Conservation (phyloP, 2,329 filamentous ascomycete genomes). For the Colletotrichum destructivum region DNA sequence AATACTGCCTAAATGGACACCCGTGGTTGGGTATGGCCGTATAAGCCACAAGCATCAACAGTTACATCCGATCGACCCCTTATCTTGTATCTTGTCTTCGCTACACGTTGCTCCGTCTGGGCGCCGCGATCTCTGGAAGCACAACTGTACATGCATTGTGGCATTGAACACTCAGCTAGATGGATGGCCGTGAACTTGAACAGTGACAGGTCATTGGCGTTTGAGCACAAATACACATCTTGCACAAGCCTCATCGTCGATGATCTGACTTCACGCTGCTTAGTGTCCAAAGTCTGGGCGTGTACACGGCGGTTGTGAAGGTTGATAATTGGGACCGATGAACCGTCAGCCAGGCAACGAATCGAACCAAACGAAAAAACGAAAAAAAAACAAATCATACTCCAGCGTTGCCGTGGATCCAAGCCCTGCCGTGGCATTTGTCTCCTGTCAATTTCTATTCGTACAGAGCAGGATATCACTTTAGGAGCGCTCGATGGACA, state of each 20-base stretch:
- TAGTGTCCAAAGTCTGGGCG: accelerated
- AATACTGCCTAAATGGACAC: too few relatives aligned
- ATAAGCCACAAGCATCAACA: too few relatives aligned
- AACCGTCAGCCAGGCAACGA: background rate
- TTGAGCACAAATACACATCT: background rate
- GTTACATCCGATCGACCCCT: too few relatives aligned
- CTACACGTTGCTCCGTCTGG: too few relatives aligned
- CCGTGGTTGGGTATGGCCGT: too few relatives aligned
- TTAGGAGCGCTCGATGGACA: conserved; percentile 27
- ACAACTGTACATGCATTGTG: too few relatives aligned
- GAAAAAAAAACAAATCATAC: background rate
- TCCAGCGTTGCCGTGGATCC: background rate
- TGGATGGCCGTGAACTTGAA: background rate
- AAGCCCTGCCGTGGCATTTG: too few relatives aligned
- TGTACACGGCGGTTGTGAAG: too few relatives aligned
- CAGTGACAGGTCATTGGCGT: too few relatives aligned
- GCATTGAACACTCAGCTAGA: too few relatives aligned
- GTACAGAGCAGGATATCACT: background rate
- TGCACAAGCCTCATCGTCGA: background rate
- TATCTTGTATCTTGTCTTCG: too few relatives aligned
- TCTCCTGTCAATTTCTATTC: background rate
- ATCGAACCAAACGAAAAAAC: background rate
- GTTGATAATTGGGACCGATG: background rate
- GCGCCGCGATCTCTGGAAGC: too few relatives aligned
- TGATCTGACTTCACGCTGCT: background rate